phyloP scores from a whole-genome alignment of 495 filamentous ascomycete genomes.

The Opeltia flavorubescens region DNA sequence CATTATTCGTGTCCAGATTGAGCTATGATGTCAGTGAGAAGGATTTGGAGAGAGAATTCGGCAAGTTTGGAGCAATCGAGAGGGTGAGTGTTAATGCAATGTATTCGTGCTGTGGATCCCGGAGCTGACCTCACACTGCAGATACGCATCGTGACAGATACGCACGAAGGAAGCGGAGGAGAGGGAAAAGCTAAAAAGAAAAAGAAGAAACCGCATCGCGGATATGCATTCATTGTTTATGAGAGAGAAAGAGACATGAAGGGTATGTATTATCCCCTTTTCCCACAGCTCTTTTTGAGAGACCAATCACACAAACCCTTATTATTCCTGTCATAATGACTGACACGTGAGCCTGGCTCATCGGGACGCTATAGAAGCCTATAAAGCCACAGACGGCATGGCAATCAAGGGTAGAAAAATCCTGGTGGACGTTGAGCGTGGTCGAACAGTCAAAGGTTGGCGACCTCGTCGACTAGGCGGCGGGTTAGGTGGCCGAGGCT shows the following conservation, averaged over 20 bases:
- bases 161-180: conserved; percentile 25
- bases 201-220: conserved; percentile 70
- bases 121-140: conserved; percentile 21
- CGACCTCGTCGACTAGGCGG: conserved; percentile 84
- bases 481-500: conserved; percentile 81
- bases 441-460: conserved; percentile 89
- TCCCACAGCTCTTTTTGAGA: conserved; percentile 17
- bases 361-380: conserved; percentile 42
- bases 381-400: conserved; percentile 81
- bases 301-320: conserved; percentile 21
- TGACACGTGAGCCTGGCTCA: conserved; percentile 14
- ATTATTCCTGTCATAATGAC: conserved; percentile 16
- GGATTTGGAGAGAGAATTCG: conserved; percentile 89
- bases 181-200: conserved; percentile 52
- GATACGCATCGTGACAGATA: conserved; percentile 75
- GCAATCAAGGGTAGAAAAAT: conserved; percentile 84
- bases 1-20: conserved; percentile 80
- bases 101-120: too few species aligned
- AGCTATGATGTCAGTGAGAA: conserved; percentile 78
- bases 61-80: conserved; percentile 87
- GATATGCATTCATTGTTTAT: conserved; percentile 95
- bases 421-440: conserved; percentile 91
- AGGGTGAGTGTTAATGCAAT: conserved; percentile 46
- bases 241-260: conserved; percentile 99
- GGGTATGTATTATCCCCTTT: conserved; percentile 42